These are phyloP conservation scores for Agroathelia rolfsii DNA, from an alignment of 1,284 basidiomycete species.

Conservation along the genomic window DNA sequence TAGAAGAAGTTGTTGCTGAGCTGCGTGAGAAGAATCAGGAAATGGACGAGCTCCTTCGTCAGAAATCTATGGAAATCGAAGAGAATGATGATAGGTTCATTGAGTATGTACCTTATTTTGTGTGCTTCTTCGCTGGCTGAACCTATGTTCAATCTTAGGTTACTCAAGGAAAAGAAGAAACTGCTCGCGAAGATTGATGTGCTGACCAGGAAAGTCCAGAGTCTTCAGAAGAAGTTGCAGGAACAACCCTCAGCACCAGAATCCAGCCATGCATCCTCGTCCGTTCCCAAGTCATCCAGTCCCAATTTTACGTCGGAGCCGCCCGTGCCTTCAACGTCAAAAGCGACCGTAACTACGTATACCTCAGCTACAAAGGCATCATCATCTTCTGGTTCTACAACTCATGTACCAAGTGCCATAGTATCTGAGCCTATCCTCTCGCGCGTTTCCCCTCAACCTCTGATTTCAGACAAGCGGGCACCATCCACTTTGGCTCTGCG, in stretches of 20 bases:
- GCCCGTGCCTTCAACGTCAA: constrained; percentile 15
- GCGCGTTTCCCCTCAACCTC: constrained; percentile 9
- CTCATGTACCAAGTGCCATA: constrained; percentile 9
- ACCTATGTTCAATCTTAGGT: constrained; percentile 31
- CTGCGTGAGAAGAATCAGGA: constrained; percentile 60
- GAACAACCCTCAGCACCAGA: constrained; percentile 3
- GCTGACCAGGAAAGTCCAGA: constrained; percentile 59
- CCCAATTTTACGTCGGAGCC: constrained; percentile 9
- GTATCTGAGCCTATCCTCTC: constrained; percentile 9
- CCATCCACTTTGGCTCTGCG: constrained; percentile 7
- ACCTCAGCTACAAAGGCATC: constrained; percentile 5
- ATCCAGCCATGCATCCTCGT: constrained; percentile 12
- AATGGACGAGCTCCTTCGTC: constrained; percentile 58
- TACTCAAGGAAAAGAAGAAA: constrained; percentile 72
- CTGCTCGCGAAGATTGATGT: constrained; percentile 56
- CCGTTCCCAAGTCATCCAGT: constrained; percentile 5
- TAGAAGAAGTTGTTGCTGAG: constrained; percentile 44
- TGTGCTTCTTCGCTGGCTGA: constrained; percentile 9
- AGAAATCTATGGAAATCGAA: constrained; percentile 70
- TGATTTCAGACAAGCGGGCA: constrained; percentile 12
- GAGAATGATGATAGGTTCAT: constrained; percentile 72
- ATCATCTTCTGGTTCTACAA: constrained; percentile 7
- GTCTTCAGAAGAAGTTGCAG: constrained; percentile 46
- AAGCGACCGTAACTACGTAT: constrained; percentile 11
- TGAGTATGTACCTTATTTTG: constrained; percentile 41